These are phyloP conservation scores for Nothophytophthora sp. DNA, from an alignment of 352 stramenopile genomes.

Conservation along the genomic window DNA sequence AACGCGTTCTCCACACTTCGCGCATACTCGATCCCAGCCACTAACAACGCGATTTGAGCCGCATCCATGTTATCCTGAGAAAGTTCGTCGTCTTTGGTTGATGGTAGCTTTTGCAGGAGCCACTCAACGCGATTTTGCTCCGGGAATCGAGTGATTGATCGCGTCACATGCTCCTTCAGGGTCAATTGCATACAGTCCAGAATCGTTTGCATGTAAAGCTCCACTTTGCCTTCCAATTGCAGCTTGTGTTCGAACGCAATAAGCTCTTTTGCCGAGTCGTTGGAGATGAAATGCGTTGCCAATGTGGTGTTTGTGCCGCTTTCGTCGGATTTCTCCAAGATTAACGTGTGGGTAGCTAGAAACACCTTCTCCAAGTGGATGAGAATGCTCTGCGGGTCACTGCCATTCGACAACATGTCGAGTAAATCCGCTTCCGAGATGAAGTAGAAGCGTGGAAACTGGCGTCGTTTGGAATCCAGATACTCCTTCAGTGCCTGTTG, in stretches of 20 bases:
- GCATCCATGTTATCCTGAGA: constrained; percentile 78
- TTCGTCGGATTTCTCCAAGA: constrained; percentile 52
- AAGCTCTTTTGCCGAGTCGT: constrained; percentile 87
- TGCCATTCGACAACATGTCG: constrained; percentile 95
- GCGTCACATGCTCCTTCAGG: constrained; percentile 86
- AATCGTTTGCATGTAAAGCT: constrained; percentile 94
- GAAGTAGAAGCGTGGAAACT: constrained; percentile 97
- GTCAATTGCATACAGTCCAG: constrained; percentile 91
- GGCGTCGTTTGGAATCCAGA: constrained; percentile 90
- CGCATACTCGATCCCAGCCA: constrained; percentile 90
- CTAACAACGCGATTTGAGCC: constrained; percentile 91
- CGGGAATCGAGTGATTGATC: constrained; percentile 88
- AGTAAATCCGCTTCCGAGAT: constrained; percentile 94
- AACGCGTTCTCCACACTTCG: constrained; percentile 87
- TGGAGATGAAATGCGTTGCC: constrained; percentile 91
- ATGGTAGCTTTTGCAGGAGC: constrained; percentile 83
- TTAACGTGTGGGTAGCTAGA: constrained; percentile 57
- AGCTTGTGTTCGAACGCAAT: constrained; percentile 91
- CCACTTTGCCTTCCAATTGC: constrained; percentile 93
- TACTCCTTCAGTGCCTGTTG: constrained; percentile 95
- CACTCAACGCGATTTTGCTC: constrained; percentile 92
- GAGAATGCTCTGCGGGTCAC: constrained; percentile 85
- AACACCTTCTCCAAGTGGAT: constrained; percentile 92
- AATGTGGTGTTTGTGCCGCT: constrained; percentile 34
- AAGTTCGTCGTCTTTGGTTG: constrained; percentile 13